These are phyloP conservation scores for Penicillium janthinellum DNA, from an alignment of 2,329 filamentous ascomycete genomes.

Conservation along the genomic window DNA sequence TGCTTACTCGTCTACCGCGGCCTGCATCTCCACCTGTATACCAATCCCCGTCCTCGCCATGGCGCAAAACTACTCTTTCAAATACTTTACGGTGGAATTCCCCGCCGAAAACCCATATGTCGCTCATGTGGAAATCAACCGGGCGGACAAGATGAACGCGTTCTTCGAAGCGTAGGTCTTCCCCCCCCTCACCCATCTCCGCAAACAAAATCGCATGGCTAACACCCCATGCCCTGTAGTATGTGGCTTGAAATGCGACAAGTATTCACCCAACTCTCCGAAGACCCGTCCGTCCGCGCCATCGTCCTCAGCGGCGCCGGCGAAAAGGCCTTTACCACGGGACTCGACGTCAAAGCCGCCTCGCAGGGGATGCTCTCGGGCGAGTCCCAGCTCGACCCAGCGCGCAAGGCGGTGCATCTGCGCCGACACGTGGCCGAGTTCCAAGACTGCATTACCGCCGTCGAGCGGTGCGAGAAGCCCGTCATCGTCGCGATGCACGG, in stretches of 20 bases:
- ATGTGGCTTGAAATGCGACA: conserved; percentile 83
- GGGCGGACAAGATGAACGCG: conserved; percentile 82
- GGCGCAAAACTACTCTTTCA: conserved; percentile 28
- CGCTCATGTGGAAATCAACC: conserved; percentile 90
- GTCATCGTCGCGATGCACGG: conserved; percentile 83
- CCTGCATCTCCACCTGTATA: background rate
- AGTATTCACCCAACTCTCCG: conserved; percentile 72
- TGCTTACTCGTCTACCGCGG: background rate
- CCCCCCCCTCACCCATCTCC: too few species aligned
- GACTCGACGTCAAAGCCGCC: conserved; percentile 78
- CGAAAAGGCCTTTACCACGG: conserved; percentile 80
- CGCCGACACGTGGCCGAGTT: conserved; percentile 75
- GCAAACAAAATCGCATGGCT: background rate
- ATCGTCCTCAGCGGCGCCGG: conserved; percentile 81
- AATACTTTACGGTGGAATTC: conserved; percentile 73
- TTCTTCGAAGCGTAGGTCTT: conserved; percentile 66
- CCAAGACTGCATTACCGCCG: conserved; percentile 72
- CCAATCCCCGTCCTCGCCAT: conserved; percentile 18
- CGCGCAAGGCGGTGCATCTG: conserved; percentile 63
- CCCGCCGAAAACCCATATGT: conserved; percentile 65
- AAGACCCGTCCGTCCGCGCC: conserved; percentile 70
- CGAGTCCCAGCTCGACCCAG: conserved; percentile 55
- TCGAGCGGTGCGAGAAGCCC: conserved; percentile 90
- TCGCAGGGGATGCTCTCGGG: conserved; percentile 54
- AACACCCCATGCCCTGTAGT: conserved; percentile 34